These are phyloP conservation scores for Apiotrichum gracile DNA, from an alignment of 1,284 basidiomycete genomes.

Conservation along the genomic window DNA sequence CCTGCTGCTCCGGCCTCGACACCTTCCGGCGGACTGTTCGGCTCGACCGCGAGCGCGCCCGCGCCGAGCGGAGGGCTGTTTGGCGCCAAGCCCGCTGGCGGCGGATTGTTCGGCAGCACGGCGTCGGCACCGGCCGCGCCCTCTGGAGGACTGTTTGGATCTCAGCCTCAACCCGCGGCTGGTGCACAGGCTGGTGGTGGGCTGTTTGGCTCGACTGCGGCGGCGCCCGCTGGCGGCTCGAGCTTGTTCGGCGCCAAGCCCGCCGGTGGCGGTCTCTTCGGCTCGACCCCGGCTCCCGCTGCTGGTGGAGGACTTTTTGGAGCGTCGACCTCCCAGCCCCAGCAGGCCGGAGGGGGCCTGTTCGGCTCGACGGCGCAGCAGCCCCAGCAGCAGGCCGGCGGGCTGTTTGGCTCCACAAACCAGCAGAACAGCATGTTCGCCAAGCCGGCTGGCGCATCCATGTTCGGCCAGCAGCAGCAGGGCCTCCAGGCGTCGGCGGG, in stretches of 20 bases:
- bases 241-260: neutral
- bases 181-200: conserved; percentile 3
- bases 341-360: neutral
- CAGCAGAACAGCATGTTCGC: conserved; percentile 1
- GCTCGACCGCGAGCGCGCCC: conserved; percentile 1
- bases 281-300: conserved; percentile 1
- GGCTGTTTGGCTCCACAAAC: conserved; percentile 7
- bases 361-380: neutral
- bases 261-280: neutral
- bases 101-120: conserved; percentile 10
- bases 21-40: conserved; percentile 13
- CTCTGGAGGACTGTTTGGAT: conserved; percentile 18
- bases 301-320: conserved; percentile 7
- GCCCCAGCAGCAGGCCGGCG: neutral
- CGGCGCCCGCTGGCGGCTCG: conserved; percentile 5
- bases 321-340: neutral
- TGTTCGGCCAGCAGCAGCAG: conserved; percentile 15
- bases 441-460: neutral
- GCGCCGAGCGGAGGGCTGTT: neutral
- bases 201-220: conserved; percentile 6
- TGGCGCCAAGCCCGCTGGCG: conserved; percentile 2
- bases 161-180: conserved; percentile 10
- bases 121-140: conserved; percentile 3
- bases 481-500: conserved; percentile 5
- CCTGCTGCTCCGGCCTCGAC: conserved; percentile 5